phyloP scores from a whole-genome alignment of 2,329 filamentous ascomycete species.

The Aspergillus novoparasiticus region DNA sequence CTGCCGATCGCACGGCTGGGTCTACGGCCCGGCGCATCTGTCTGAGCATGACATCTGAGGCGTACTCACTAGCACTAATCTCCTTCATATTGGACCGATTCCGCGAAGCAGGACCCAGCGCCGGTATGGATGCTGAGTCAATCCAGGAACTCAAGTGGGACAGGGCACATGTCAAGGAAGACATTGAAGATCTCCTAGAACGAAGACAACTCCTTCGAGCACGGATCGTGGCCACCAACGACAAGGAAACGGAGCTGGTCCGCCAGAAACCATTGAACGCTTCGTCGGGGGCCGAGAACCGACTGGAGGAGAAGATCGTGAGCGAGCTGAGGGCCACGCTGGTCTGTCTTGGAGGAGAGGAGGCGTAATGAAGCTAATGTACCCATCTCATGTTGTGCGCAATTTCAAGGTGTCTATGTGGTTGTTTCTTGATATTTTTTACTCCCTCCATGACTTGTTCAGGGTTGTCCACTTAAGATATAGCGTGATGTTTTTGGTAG shows the following conservation, averaged over 20 bases:
- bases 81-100: slow-evolving; percentile 71
- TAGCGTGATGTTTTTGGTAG: background rate
- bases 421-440: slow-evolving; percentile 14
- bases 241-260: slow-evolving; percentile 68
- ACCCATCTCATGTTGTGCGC: slow-evolving; percentile 1
- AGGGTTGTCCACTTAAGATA: background rate
- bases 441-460: background rate
- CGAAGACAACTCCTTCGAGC: slow-evolving; percentile 70
- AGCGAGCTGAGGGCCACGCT: slow-evolving; percentile 63
- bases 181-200: slow-evolving; percentile 79
- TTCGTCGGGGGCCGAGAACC: slow-evolving; percentile 58
- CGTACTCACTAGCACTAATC: slow-evolving; percentile 76
- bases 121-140: slow-evolving; percentile 59
- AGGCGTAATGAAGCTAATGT: slow-evolving; percentile 29
- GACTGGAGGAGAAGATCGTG: slow-evolving; percentile 76
- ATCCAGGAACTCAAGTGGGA: slow-evolving; percentile 79
- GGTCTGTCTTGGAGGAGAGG: slow-evolving; percentile 44
- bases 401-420: slow-evolving; percentile 1
- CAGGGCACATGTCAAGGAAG: slow-evolving; percentile 69
- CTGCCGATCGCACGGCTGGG: slow-evolving; percentile 50
- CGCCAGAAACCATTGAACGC: slow-evolving; percentile 45
- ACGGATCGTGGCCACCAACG: slow-evolving; percentile 71
- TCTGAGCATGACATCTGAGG: slow-evolving; percentile 72
- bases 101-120: slow-evolving; percentile 64
- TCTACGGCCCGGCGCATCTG: slow-evolving; percentile 65